These are phyloP conservation scores for Fraxinus anomala DNA, from an alignment of 257 asterid genomes.

Conservation along the genomic window DNA sequence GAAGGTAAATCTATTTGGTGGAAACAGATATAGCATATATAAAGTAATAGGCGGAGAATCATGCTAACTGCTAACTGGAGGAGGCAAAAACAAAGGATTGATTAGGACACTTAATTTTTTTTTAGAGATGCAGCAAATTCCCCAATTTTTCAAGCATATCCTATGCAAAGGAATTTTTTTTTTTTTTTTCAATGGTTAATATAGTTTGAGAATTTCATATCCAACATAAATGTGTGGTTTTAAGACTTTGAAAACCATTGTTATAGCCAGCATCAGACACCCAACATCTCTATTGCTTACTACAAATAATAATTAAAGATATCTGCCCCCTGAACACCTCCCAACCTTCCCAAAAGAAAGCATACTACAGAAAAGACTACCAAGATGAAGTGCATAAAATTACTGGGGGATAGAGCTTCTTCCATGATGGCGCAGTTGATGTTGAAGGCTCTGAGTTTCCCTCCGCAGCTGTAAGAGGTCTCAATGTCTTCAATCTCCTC, in stretches of 20 bases:
- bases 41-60: background rate
- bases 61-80: background rate
- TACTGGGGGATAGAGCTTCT: slow-evolving; percentile 79
- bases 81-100: background rate
- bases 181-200: background rate
- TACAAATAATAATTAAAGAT: background rate
- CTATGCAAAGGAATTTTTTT: background rate
- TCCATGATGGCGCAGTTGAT: slow-evolving; percentile 75
- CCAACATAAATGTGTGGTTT: background rate
- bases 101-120: background rate
- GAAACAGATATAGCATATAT: background rate
- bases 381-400: slow-evolving; percentile 21
- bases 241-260: background rate
- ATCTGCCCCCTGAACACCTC: background rate
- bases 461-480: slow-evolving; percentile 50
- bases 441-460: slow-evolving; percentile 62
- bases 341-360: background rate
- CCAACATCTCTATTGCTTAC: background rate
- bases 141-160: background rate
- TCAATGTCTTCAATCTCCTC: slow-evolving; percentile 77
- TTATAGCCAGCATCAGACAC: background rate
- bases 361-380: background rate
- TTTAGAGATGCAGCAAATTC: background rate
- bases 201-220: background rate
- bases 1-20: background rate